Base-by-base conservation (phyloP, 2,329 filamentous ascomycete species). In the Fusarium denticulatum region DNA sequence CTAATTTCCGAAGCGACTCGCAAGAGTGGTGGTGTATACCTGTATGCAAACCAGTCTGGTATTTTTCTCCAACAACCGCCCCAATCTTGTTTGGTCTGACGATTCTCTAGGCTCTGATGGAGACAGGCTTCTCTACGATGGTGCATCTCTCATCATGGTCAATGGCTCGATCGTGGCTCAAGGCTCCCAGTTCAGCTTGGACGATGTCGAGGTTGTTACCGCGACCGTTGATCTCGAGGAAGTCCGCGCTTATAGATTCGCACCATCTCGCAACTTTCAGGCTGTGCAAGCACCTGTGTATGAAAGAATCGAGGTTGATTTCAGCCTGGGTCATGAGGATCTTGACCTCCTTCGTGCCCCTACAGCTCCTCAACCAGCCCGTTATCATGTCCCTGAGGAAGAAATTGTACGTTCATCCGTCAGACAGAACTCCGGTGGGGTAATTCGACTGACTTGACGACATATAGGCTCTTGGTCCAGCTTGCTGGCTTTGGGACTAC, bases 211-310 rank as follows among this genome's bases (percentile, higher is more conserved):
- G 74, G 90, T 93, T 3, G 81, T 92, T 18, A 89, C 87, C 5
- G 91, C 91, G 4, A 92, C 90, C 0, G 85, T 93, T 6, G 91
- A 93, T 74, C 83, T 93, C 6, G 93, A 96, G 76, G 91, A 94
- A 70, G 92, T 95, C 10, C 84, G 92, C 37, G 83, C 86, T 3
- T 91, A 86, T 75, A 85, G 92, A 1, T 88, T 83, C 12, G 82
- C 86, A 1, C 85, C 87, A 14, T 88, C 88, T 18, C 85, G 90
- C 60, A 87, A 88, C 12, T 78, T 89, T 28, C 92, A 93, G 78
- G 88, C 89, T 13, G 85, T 88, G 64, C 46, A 56, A 26, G 60
- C 62, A 10, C 65, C 45, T 12, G 71, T 74, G 15, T 77, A 74
- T 24, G 61, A 76, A 10, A 60, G 75, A 62, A 73, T 77, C 13